Evolutionary conservation across 202 grass and related monocot species (phyloP).

Genomic region (Carex sylvatica): DNA sequence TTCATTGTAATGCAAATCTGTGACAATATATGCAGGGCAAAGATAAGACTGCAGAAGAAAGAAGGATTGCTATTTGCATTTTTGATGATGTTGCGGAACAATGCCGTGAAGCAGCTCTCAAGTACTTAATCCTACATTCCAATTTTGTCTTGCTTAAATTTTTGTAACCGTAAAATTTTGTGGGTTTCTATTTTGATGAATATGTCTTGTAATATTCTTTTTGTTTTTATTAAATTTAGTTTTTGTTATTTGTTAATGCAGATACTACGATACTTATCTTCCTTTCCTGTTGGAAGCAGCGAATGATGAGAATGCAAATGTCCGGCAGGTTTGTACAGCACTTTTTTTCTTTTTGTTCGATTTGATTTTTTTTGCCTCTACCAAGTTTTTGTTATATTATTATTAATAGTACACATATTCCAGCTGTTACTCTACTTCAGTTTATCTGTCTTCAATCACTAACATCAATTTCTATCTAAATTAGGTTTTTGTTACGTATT

Average conservation of each 20-base stretch:
- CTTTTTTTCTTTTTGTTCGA: not conserved
- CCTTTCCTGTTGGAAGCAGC: conserved; percentile 91
- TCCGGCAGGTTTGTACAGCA: conserved; percentile 61
- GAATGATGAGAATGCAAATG: conserved; percentile 91
- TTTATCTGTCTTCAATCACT: not conserved
- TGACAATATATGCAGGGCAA: conserved; percentile 56
- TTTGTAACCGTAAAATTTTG: not conserved
- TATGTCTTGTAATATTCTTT: not conserved
- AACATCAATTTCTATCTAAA: not conserved
- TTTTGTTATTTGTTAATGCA: conserved; percentile 31
- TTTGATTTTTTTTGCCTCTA: conserved; percentile 27
- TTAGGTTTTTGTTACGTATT: not conserved
- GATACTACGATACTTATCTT: conserved; percentile 97
- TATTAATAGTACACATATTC: not conserved
- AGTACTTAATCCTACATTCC: conserved; percentile 32
- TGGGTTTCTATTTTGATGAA: conserved; percentile 9
- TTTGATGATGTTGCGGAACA: conserved; percentile 99
- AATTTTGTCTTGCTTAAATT: not conserved
- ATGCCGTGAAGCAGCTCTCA: conserved; percentile 76
- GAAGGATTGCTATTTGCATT: conserved; percentile 97
- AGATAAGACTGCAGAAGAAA: conserved; percentile 96
- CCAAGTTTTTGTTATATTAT: not conserved
- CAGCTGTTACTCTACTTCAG: not conserved
- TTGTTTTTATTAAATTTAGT: not conserved
- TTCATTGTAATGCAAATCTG: conserved; percentile 3